phyloP scores from a whole-genome alignment of 257 asterid species.

The Handroanthus guayacan region DNA sequence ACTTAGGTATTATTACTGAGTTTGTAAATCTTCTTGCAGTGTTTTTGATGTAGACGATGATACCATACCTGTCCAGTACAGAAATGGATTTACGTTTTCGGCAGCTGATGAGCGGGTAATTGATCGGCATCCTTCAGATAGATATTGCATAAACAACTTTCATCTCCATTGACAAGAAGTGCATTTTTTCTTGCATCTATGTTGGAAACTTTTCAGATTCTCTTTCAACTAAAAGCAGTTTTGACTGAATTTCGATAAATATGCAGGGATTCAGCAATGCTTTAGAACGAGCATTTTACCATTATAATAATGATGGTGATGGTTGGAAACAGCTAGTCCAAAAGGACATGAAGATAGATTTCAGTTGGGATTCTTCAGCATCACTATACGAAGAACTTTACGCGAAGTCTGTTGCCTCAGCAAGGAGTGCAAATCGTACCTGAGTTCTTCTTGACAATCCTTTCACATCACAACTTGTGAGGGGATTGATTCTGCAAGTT shows the following conservation, averaged over 20 bases:
- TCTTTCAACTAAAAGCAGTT: conserved; percentile 9
- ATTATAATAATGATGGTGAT: conserved; percentile 56
- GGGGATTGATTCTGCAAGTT: conserved; percentile 29
- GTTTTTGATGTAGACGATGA: conserved; percentile 91
- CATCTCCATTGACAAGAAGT: neutral
- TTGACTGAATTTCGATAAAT: conserved; percentile 24
- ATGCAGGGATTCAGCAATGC: conserved; percentile 74
- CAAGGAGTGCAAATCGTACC: conserved; percentile 53
- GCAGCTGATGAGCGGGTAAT: conserved; percentile 83
- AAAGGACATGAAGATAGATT: conserved; percentile 88
- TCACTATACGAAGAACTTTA: conserved; percentile 85
- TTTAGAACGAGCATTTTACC: conserved; percentile 76
- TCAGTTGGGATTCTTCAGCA: conserved; percentile 94
- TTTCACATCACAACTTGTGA: neutral
- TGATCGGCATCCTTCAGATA: conserved; percentile 15
- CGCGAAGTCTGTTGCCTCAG: conserved; percentile 67
- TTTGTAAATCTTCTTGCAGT: conserved; percentile 55
- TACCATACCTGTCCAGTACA: conserved; percentile 69
- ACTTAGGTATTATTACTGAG: conserved; percentile 22
- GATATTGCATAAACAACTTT: neutral
- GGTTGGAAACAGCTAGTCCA: conserved; percentile 76
- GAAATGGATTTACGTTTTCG: conserved; percentile 89
- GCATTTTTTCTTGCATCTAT: conserved; percentile 5
- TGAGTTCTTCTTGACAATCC: conserved; percentile 20
- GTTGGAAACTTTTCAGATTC: conserved; percentile 1